Percentiles rank a stretch among this genome's conserved stretches.
These are phyloP conservation scores for Lepidium didymum DNA, from an alignment of 345 rosid genomes.

Conservation along the genomic window DNA sequence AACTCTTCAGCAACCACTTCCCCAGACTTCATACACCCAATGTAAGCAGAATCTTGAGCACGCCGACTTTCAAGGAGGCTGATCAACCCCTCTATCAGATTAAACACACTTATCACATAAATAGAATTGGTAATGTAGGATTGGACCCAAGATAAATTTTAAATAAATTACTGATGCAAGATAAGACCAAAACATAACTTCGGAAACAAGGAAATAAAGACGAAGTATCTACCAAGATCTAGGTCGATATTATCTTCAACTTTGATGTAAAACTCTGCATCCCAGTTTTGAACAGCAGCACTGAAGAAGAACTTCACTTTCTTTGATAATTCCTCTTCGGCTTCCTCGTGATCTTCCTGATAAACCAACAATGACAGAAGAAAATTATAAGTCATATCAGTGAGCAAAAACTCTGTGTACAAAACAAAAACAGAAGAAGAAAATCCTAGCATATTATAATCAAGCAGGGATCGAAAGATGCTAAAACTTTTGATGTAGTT, in stretches of 20 bases:
- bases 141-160: neutral
- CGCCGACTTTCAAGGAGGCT: constrained; percentile 61
- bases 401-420: neutral
- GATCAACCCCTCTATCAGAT: constrained; percentile 63
- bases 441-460: neutral
- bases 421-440: neutral
- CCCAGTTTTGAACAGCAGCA: constrained; percentile 86
- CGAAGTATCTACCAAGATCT: constrained; percentile 62
- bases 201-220: neutral
- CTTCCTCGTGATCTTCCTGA: constrained; percentile 96
- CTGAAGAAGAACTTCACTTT: constrained; percentile 83
- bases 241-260: constrained; percentile 74
- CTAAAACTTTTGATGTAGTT: neutral
- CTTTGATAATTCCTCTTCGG: constrained; percentile 81
- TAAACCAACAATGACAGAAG: neutral
- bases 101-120: constrained; percentile 11
- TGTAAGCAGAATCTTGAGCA: constrained; percentile 67
- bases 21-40: constrained; percentile 99
- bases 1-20: constrained; percentile 74
- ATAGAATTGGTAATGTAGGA: neutral
- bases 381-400: neutral
- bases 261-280: constrained; percentile 88
- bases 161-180: neutral
- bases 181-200: neutral
- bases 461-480: neutral